Conservation (phyloP, 202 grass and related monocot genomes). For the Brachypodium distachyon region DNA sequence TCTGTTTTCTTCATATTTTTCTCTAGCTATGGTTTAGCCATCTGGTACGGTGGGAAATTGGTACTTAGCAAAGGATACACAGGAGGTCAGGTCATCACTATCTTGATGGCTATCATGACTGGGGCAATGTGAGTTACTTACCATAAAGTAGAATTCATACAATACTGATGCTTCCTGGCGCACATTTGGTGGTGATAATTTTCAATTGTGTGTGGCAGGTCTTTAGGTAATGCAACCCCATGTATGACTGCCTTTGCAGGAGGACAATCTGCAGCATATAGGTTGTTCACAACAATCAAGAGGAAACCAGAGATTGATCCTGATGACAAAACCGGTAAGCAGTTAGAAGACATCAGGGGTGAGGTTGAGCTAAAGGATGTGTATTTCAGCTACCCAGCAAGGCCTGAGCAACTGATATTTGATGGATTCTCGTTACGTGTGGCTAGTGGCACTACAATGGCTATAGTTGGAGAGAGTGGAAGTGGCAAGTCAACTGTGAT, state of each 20-base stretch:
- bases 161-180: not conserved
- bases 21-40: constrained; percentile 59
- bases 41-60: constrained; percentile 78
- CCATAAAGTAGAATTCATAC: not conserved
- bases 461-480: constrained; percentile 85
- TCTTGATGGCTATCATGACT: constrained; percentile 54
- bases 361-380: constrained; percentile 67
- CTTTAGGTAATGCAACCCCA: constrained; percentile 63
- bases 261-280: constrained; percentile 65
- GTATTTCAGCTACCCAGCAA: constrained; percentile 70
- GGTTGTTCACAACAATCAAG: constrained; percentile 60
- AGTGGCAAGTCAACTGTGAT: constrained; percentile 77
- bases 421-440: constrained; percentile 67
- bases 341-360: constrained; percentile 55
- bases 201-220: constrained; percentile 21
- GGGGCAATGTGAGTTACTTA: constrained; percentile 56
- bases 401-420: constrained; percentile 65
- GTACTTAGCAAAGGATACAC: constrained; percentile 50
- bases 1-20: constrained; percentile 50
- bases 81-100: constrained; percentile 53
- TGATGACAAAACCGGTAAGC: constrained; percentile 22
- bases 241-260: constrained; percentile 57
- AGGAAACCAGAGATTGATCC: constrained; percentile 62
- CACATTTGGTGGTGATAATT: not conserved
- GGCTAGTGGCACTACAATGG: constrained; percentile 64